Conservation (phyloP, 2,329 filamentous ascomycete species). For the Penicillium vulpinum region DNA sequence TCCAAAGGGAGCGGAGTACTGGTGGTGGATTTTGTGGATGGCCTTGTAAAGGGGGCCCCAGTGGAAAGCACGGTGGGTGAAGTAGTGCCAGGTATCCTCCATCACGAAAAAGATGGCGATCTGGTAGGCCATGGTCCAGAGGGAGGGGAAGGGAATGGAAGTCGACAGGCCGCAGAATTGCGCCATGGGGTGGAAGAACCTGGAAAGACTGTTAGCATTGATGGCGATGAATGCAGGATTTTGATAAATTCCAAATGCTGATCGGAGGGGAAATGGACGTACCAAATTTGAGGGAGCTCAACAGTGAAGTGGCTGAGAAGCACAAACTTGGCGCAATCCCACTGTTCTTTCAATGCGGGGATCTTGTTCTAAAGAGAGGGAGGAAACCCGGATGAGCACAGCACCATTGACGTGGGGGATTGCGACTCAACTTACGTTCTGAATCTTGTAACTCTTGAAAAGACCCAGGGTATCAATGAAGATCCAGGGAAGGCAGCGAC, state of each 20-base stretch:
- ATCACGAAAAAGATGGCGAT: slow-evolving; percentile 92
- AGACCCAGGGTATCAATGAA: slow-evolving; percentile 65
- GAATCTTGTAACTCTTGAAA: slow-evolving; percentile 16
- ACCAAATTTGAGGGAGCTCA: slow-evolving; percentile 96
- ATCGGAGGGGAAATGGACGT: too few species aligned
- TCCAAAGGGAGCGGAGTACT: slow-evolving; percentile 95
- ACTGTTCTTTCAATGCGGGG: slow-evolving; percentile 89
- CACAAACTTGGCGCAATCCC: slow-evolving; percentile 88
- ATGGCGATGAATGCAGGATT: too few species aligned
- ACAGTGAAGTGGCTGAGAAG: slow-evolving; percentile 96
- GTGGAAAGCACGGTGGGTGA: slow-evolving; percentile 88
- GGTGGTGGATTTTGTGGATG: slow-evolving; percentile 99
- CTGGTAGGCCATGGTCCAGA: slow-evolving; percentile 85
- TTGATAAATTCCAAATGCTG: too few species aligned
- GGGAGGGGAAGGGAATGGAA: slow-evolving; percentile 81
- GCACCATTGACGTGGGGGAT: too few species aligned
- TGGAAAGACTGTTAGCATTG: slow-evolving; percentile 27
- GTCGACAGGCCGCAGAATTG: slow-evolving; percentile 88
- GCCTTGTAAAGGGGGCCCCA: slow-evolving; percentile 93
- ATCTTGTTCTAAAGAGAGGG: slow-evolving; percentile 73
- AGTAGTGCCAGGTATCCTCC: slow-evolving; percentile 99
- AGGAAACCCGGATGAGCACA: too few species aligned
- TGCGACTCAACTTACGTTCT: slow-evolving; percentile 12
- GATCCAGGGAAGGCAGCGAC: slow-evolving; percentile 82
- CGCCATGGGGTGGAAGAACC: slow-evolving; percentile 93